Base-by-base conservation (phyloP, 345 rosid species). In the Raphanus sativus region DNA sequence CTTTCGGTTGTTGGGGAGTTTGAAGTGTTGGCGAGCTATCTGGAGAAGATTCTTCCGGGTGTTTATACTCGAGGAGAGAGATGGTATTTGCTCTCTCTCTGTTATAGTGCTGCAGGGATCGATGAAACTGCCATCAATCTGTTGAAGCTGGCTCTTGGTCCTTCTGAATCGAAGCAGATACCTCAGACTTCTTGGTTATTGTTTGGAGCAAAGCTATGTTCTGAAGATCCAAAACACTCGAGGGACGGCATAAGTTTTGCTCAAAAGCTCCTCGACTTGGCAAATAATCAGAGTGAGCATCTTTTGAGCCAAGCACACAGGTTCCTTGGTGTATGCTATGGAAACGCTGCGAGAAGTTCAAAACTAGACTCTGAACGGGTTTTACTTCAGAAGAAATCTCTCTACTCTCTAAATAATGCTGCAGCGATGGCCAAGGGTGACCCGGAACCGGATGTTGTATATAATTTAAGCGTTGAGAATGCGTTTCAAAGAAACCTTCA, bases 31-130 rank as follows among this genome's bases (percentile, higher is more conserved):
- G 97, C 96, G 4, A 80, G 78, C 73, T 87, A 91, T 81, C 84
- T 88, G 59, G 98, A 92, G 85, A 90, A 84, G 85, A 85, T 75
- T 69, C 85, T 86, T 77, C 99, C 98, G 0, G 92, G 94, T 52
- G 80, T 81, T 71, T 96, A 89, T 62, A 73, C 72, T 42, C 85
- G 96, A 70, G 86, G 87, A 38, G 96, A 90, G 62, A 89, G 99
- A 82, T 96, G 98, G 97, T 88, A 89, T 82, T 72, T 87, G 79
- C 96, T 96, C 62, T 94, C 97, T 45, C 93, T 93, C 62, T 93
- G 97, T 84, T 91, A 91, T 77, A 80, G 83, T 76, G 96, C 96
- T 76, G 90, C 90, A 3, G 91, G 89, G 65, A 87, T 90, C 72
- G 83, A 85, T 79, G 88, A 89, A 74, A 74, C 83, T 30, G 93